phyloP scores from a whole-genome alignment of 2,329 filamentous ascomycete species.

The Thelonectria rubi region DNA sequence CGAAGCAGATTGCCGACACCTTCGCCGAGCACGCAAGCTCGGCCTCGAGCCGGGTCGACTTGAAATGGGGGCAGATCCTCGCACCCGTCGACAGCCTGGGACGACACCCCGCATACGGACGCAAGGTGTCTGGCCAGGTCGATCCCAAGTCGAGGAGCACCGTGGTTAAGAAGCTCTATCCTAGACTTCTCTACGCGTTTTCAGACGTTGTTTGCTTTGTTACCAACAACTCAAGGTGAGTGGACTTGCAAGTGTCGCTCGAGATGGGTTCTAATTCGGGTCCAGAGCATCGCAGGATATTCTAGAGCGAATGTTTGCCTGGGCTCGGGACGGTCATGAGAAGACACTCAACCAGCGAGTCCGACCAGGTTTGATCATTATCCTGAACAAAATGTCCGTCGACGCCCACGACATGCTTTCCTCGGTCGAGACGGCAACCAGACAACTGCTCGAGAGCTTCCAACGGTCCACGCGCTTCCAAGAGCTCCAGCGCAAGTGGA shows the following conservation, averaged over 20 bases:
- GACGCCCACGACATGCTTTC: background rate
- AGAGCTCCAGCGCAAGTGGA: background rate
- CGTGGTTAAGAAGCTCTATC: slow-evolving; percentile 21
- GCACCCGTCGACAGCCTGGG: background rate
- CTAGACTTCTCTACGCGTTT: slow-evolving; percentile 29
- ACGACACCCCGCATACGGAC: background rate
- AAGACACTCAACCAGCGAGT: slow-evolving; percentile 17
- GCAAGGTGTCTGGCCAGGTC: background rate
- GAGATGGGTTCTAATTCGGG: background rate
- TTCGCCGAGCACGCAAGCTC: too few species aligned
- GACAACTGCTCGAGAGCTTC: background rate
- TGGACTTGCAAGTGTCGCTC: background rate
- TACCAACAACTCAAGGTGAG: slow-evolving; percentile 22
- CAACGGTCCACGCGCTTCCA: slow-evolving; percentile 5
- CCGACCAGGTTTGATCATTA: slow-evolving; percentile 23
- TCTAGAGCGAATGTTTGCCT: slow-evolving; percentile 11
- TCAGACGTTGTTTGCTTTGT: slow-evolving; percentile 28
- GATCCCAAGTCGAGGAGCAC: slow-evolving; percentile 4
- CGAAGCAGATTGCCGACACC: too few species aligned
- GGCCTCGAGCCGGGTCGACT: too few species aligned
- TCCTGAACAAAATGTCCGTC: slow-evolving; percentile 22
- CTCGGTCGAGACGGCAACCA: background rate
- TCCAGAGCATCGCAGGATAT: slow-evolving; percentile 3
- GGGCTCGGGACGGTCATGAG: slow-evolving; percentile 27
- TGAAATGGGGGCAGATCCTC: background rate